Evolutionary conservation across 1,284 basidiomycete genomes (phyloP).

Genomic region (Trichosporon coremiiforme): DNA sequence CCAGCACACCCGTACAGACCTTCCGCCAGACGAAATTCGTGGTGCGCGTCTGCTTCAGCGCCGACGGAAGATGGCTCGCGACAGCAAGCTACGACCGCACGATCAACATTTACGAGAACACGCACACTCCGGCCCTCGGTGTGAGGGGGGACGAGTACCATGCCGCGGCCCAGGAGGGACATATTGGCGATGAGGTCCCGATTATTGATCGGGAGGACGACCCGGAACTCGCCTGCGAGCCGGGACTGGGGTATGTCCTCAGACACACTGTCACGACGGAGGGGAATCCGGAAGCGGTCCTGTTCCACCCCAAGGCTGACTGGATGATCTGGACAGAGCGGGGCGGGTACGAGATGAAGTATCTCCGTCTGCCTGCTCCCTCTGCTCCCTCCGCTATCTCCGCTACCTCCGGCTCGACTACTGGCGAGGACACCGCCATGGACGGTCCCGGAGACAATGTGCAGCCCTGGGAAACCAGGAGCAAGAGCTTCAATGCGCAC

Average conservation of each 20-base stretch:
- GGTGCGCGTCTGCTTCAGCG: conserved; percentile 50
- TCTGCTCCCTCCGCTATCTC: too few relatives aligned
- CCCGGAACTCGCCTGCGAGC: conserved; percentile 42
- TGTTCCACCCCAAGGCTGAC: conserved; percentile 41
- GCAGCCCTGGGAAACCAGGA: conserved; percentile 31
- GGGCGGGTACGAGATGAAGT: conserved; percentile 46
- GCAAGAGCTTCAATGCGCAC: conserved; percentile 54
- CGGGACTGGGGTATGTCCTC: conserved; percentile 43
- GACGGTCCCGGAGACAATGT: neutral
- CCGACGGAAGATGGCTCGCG: conserved; percentile 48
- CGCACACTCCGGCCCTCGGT: conserved; percentile 17
- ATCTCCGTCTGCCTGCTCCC: conserved; percentile 32
- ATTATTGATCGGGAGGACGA: conserved; percentile 48
- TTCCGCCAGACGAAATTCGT: conserved; percentile 53
- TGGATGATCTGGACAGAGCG: conserved; percentile 51
- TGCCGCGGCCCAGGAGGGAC: conserved; percentile 36
- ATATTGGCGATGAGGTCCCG: conserved; percentile 34
- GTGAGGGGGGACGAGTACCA: conserved; percentile 12
- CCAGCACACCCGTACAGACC: conserved; percentile 44
- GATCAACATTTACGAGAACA: conserved; percentile 48
- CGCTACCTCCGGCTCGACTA: too few relatives aligned
- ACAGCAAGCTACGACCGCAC: conserved; percentile 55
- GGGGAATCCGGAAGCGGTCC: conserved; percentile 51
- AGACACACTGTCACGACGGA: conserved; percentile 39
- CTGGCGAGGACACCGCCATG: too few relatives aligned